Base-by-base conservation (phyloP, 768 basidiomycete genomes). In the Termitomyces sp. region DNA sequence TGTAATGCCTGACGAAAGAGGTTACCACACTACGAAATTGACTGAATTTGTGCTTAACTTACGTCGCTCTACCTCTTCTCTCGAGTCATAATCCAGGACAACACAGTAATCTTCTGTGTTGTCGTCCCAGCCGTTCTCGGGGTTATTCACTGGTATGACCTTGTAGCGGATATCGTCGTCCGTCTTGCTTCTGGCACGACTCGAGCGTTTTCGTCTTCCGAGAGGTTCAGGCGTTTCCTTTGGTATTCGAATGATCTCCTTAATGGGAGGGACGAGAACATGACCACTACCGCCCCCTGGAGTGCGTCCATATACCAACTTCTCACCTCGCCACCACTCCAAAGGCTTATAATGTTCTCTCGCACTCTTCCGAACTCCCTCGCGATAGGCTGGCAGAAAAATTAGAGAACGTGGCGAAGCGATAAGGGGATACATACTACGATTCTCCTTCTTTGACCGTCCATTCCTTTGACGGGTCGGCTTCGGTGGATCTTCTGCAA, bases 241-340 rank as follows among this genome's bases (percentile, higher is more conserved):
- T 0, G 82, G 81, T 68, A 84, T 81, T 52, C 74, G 72, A 13
- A 74, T 67, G 53, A 93, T 85, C 62, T 85, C 87, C 65, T 84
- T 82, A 68, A 92, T 87, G 39, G 83, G 81, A 1, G 88, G 84
- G 12, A 88, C 85, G 22, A 82, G 77, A 24, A 78, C 74, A 20
- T 70, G 54, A 24, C 78, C 83, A 12, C 76, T 74, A 7, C 80
- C 79, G 9, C 80, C 75, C 13, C 66, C 61, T 3, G 70, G 65
- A 12, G 70, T 67, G 56, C 87, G 82, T 7, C 89, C 89, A 67
- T 94, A 98, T 2, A 95, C 87, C 24, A 94, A 83, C 63, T 87
- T 89, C 75, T 98, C 96, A 66, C 86, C 85, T n/a, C 94, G 85
- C 96, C 96, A 98, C 79, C 83, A 96, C 44, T 92, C 91, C 39